These are phyloP conservation scores for Elsinoe perseae DNA, from an alignment of 2,329 filamentous ascomycete genomes.

Conservation along the genomic window DNA sequence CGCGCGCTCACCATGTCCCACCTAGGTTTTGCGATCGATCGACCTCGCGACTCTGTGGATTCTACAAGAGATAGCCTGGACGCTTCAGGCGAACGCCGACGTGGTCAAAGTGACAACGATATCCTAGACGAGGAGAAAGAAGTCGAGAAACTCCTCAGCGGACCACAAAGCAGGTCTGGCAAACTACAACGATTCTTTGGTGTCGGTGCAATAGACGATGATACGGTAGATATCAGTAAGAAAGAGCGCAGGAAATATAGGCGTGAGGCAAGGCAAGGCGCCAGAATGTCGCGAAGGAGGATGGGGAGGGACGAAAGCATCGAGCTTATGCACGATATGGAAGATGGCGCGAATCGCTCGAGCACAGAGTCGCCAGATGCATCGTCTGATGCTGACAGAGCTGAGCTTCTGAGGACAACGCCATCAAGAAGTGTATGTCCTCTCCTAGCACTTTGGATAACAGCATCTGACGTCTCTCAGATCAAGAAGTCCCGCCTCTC, in stretches of 20 bases:
- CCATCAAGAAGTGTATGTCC: slow-evolving; percentile 29
- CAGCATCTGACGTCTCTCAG: slow-evolving; percentile 17
- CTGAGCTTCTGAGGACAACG: slow-evolving; percentile 47
- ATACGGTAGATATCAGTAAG: slow-evolving; percentile 20
- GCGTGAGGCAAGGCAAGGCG: slow-evolving; percentile 24
- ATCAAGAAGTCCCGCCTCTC: slow-evolving; percentile 32
- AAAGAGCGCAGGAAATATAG: slow-evolving; percentile 30
- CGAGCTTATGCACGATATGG: slow-evolving; percentile 82
- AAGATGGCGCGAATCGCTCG: slow-evolving; percentile 65
- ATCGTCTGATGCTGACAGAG: slow-evolving; percentile 41
- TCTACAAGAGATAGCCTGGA: slow-evolving; percentile 9
- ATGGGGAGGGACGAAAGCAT: slow-evolving; percentile 58
- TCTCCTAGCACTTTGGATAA: not conserved
- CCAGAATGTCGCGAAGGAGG: slow-evolving; percentile 33
- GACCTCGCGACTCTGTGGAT: slow-evolving; percentile 8
- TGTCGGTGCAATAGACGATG: slow-evolving; percentile 21
- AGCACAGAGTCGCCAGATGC: slow-evolving; percentile 47
- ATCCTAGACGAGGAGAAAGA: slow-evolving; percentile 42
- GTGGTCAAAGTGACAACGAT: slow-evolving; percentile 28
- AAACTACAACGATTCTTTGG: slow-evolving; percentile 24
- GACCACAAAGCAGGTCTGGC: slow-evolving; percentile 22
- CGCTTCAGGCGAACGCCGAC: not conserved
- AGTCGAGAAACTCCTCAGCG: slow-evolving; percentile 35
- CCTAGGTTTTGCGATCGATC: slow-evolving; percentile 10
- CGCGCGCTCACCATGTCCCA: slow-evolving; percentile 4